Conservation (phyloP, 208 protist genomes). For the Spongospora subterranea region DNA sequence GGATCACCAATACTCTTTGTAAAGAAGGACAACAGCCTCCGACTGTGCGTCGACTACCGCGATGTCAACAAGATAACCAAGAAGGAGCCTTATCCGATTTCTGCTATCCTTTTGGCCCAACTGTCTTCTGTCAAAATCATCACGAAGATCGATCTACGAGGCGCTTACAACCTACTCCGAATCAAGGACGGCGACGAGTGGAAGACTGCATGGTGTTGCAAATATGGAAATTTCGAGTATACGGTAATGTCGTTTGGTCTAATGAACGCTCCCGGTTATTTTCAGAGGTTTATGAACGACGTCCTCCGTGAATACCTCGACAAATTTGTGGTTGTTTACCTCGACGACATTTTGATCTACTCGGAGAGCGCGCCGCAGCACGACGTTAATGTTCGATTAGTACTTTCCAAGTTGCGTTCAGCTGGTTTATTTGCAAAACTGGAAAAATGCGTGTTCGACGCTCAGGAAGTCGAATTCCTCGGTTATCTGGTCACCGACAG, state of each 20-base stretch:
- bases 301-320: not conserved
- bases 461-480: not conserved
- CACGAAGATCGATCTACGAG: constrained; percentile 8
- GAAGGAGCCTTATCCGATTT: too few species aligned
- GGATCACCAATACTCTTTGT: too few species aligned
- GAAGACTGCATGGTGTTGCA: not conserved
- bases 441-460: not conserved
- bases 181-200: not conserved
- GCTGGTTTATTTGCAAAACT: not conserved
- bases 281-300: constrained; percentile 37
- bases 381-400: too few species aligned
- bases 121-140: not conserved
- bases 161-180: not conserved
- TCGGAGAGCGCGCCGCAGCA: not conserved
- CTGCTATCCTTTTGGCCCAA: not conserved
- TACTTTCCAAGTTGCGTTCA: too few species aligned
- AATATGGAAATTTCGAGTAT: constrained; percentile 20
- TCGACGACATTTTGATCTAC: not conserved
- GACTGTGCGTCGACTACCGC: too few species aligned
- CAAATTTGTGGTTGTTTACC: not conserved
- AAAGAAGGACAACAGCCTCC: too few species aligned
- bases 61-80: too few species aligned
- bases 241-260: constrained; percentile 11
- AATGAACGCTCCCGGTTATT: not conserved
- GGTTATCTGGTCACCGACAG: not conserved